phyloP scores from a whole-genome alignment of 176 grass and related monocot species.

The Pharus latifolius region DNA sequence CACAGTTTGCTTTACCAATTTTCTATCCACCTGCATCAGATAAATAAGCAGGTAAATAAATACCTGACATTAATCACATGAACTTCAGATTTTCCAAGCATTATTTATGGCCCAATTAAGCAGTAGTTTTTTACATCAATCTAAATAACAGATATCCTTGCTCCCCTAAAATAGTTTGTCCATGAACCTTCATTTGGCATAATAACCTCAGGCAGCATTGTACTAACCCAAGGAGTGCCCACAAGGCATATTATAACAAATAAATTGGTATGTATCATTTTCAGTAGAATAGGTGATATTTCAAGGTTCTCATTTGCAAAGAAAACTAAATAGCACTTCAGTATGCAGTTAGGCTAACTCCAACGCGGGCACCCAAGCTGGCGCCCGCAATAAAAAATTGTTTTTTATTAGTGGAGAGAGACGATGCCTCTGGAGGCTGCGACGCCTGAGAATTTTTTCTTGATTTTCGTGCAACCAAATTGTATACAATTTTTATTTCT shows the following conservation, averaged over 20 bases:
- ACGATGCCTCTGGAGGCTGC: too few relatives aligned
- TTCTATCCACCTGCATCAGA: slow-evolving; percentile 74
- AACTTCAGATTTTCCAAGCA: neutral
- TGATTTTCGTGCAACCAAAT: too few relatives aligned
- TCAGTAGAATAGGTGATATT: neutral
- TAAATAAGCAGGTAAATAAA: slow-evolving; percentile 5
- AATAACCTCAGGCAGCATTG: neutral
- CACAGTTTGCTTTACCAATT: slow-evolving; percentile 96
- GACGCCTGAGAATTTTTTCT: too few relatives aligned
- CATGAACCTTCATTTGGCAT: neutral
- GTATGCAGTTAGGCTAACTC: neutral
- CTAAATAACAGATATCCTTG: neutral
- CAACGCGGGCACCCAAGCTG: too few relatives aligned
- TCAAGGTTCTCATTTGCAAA: neutral
- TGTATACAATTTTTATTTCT: too few relatives aligned
- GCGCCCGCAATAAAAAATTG: too few relatives aligned
- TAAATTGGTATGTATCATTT: neutral
- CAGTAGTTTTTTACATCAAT: slow-evolving; percentile 7
- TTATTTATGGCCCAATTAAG: neutral
- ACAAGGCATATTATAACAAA: neutral
- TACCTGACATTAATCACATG: neutral
- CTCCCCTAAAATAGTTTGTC: neutral
- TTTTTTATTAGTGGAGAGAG: too few relatives aligned
- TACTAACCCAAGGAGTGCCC: neutral
- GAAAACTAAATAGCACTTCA: neutral